These are phyloP conservation scores for Cladosporium sp. DNA, from an alignment of 2,329 filamentous ascomycete genomes.

Conservation along the genomic window DNA sequence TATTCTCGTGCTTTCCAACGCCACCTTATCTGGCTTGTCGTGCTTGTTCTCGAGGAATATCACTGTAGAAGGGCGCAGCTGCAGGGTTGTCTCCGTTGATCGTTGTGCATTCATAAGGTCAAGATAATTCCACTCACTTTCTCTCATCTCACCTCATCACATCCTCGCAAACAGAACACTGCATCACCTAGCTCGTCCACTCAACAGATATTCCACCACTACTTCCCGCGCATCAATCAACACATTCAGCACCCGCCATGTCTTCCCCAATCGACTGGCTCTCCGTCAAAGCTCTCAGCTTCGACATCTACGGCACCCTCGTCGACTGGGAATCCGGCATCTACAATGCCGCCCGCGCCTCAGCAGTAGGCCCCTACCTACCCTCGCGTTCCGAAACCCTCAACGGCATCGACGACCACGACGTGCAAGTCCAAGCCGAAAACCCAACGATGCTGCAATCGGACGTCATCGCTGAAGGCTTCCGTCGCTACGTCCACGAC, in stretches of 20 bases:
- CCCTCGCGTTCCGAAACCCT: constrained; percentile 48
- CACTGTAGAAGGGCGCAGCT: constrained; percentile 2
- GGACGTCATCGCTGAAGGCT: constrained; percentile 47
- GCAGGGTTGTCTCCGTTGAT: not conserved
- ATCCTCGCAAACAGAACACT: not conserved
- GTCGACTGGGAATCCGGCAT: constrained; percentile 78
- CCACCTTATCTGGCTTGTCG: not conserved
- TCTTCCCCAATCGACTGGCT: constrained; percentile 34
- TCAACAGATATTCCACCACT: not conserved
- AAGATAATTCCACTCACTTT: not conserved
- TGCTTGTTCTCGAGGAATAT: not conserved
- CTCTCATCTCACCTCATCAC: not conserved
- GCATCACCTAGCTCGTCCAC: no score
- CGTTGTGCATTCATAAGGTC: not conserved
- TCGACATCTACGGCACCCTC: constrained; percentile 79
- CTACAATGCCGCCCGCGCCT: constrained; percentile 51
- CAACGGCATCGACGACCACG: constrained; percentile 51
- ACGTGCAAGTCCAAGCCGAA: constrained; percentile 52
- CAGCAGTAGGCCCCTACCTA: constrained; percentile 52
- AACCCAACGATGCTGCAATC: constrained; percentile 63
- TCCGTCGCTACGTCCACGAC: constrained; percentile 35
- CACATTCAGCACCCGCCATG: constrained; percentile 23
- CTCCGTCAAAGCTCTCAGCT: constrained; percentile 57
- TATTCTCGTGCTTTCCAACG: constrained; percentile 1
- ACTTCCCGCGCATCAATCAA: not conserved